These are phyloP conservation scores for Chenopodium album DNA, from an alignment of 148 eudicot species.

Conservation along the genomic window DNA sequence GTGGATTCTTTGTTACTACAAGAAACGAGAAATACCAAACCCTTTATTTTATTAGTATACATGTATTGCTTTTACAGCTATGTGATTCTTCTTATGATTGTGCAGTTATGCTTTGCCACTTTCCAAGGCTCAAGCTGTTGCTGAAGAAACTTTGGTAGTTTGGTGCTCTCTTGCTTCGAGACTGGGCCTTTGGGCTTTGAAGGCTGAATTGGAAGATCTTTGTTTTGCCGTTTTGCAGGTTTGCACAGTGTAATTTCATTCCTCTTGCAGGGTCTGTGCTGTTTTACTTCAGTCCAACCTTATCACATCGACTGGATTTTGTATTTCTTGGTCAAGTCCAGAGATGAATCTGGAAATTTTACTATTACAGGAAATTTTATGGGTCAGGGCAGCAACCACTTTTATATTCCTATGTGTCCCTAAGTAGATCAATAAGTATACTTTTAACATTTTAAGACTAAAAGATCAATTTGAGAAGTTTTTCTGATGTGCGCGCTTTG, in stretches of 20 bases:
- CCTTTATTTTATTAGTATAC: neutral
- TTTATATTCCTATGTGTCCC: neutral
- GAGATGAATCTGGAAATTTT: neutral
- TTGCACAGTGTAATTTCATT: slow-evolving; percentile 1
- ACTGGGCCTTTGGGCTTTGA: slow-evolving; percentile 92
- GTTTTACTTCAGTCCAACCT: neutral
- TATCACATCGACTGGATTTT: neutral
- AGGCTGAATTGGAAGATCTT: slow-evolving; percentile 95
- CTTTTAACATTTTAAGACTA: neutral
- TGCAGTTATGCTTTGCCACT: slow-evolving; percentile 85
- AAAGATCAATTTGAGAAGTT: neutral
- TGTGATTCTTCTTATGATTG: slow-evolving; percentile 17
- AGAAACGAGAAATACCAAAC: neutral
- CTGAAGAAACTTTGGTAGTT: slow-evolving; percentile 83
- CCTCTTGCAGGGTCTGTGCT: neutral
- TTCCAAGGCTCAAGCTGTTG: slow-evolving; percentile 87
- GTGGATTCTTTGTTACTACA: too few relatives aligned
- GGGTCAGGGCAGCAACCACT: neutral
- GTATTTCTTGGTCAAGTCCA: neutral
- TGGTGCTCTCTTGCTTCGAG: slow-evolving; percentile 99
- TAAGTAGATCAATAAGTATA: neutral
- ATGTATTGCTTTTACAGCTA: neutral
- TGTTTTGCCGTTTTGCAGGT: slow-evolving; percentile 98
- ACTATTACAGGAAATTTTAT: neutral
- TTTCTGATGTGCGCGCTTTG: neutral